Conservation (phyloP, 148 eudicot species). For the Rhododendron simsii region DNA sequence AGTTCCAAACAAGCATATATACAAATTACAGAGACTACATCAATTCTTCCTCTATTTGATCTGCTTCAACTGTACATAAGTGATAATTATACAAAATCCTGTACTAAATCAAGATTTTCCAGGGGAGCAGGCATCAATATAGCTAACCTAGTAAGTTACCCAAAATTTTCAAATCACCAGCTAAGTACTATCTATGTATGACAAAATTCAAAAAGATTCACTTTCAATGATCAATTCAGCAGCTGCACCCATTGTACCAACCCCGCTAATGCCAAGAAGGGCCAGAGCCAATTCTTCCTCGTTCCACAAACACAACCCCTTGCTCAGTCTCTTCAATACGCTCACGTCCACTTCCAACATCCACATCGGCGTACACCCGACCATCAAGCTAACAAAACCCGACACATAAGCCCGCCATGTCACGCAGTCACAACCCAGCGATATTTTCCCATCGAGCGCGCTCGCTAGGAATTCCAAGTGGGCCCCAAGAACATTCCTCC, state of each 20-base stretch:
- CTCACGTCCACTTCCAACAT: slow-evolving; percentile 58
- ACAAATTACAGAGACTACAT: not conserved
- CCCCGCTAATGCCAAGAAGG: slow-evolving; percentile 60
- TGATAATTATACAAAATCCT: not conserved
- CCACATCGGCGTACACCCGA: slow-evolving; percentile 71
- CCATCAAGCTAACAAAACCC: slow-evolving; percentile 76
- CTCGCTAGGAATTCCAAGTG: slow-evolving; percentile 74
- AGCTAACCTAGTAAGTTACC: slow-evolving; percentile 3
- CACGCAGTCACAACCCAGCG: slow-evolving; percentile 66
- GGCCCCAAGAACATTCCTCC: slow-evolving; percentile 42
- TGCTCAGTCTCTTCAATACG: slow-evolving; percentile 65
- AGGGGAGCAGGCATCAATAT: not conserved
- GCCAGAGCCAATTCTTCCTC: slow-evolving; percentile 80
- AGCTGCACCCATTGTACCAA: slow-evolving; percentile 69
- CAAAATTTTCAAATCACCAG: slow-evolving; percentile 20
- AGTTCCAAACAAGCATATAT: not conserved
- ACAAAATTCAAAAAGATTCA: slow-evolving; percentile 14
- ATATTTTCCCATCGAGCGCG: slow-evolving; percentile 77
- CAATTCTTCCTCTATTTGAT: not conserved
- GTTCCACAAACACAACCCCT: slow-evolving; percentile 57
- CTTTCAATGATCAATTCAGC: slow-evolving; percentile 70
- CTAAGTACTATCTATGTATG: slow-evolving; percentile 15
- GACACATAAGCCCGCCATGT: slow-evolving; percentile 84
- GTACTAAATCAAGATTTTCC: not conserved
- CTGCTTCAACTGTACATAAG: not conserved